Percentiles rank a stretch among this genome's conserved stretches.
phyloP scores from a whole-genome alignment of 163 green algal genomes.

The Scenedesmus sp. region DNA sequence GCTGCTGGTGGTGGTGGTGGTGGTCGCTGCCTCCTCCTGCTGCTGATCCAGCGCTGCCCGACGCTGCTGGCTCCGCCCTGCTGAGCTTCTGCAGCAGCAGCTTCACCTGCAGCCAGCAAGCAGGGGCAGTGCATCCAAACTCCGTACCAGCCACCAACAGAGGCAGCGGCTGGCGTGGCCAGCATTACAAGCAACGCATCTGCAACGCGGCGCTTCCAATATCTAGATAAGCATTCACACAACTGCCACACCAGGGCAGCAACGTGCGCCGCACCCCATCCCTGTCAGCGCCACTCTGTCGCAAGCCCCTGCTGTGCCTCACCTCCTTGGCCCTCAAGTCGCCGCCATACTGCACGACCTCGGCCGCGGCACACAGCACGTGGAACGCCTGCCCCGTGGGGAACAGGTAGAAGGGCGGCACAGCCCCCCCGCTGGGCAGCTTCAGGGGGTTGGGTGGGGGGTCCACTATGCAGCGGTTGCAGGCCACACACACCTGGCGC shows the following conservation, averaged over 20 bases:
- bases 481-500: slow-evolving; percentile 45
- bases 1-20: slow-evolving; percentile 59
- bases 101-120: not conserved
- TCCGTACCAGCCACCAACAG: not conserved
- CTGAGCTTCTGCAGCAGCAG: slow-evolving; percentile 50
- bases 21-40: not conserved
- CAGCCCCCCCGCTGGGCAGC: slow-evolving; percentile 29
- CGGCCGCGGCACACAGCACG: slow-evolving; percentile 71
- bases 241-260: no score
- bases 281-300: not conserved
- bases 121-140: not conserved
- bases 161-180: not conserved
- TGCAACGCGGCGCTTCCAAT: not conserved
- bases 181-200: not conserved
- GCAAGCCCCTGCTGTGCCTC: no score
- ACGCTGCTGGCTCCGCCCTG: not conserved
- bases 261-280: not conserved
- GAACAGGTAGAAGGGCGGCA: slow-evolving; percentile 58
- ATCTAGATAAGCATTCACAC: not conserved
- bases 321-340: slow-evolving; percentile 21
- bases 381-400: slow-evolving; percentile 84
- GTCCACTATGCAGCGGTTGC: slow-evolving; percentile 42
- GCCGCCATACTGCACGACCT: slow-evolving; percentile 66
- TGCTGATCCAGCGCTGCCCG: not conserved
- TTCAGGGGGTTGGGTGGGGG: slow-evolving; percentile 35